phyloP scores from a whole-genome alignment of 1,284 basidiomycete genomes.

The Blastosporella zonata region DNA sequence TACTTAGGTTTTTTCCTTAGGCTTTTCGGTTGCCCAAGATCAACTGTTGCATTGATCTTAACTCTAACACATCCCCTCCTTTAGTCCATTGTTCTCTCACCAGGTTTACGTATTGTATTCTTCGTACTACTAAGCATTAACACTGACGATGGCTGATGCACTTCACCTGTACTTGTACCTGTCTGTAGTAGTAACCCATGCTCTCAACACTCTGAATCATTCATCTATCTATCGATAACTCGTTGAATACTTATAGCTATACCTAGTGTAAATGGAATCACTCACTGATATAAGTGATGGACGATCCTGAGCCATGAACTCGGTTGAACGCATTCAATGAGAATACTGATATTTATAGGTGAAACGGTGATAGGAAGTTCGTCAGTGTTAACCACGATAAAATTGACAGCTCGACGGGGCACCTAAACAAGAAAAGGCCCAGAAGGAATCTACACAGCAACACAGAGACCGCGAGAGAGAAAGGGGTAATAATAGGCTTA shows the following conservation, averaged over 20 bases:
- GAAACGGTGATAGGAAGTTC: neutral
- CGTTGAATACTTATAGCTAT: neutral
- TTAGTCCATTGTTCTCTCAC: neutral
- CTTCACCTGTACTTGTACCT: constrained; percentile 6
- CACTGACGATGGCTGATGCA: constrained; percentile 1
- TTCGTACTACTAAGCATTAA: neutral
- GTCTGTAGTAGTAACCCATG: constrained; percentile 1
- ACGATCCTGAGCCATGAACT: neutral
- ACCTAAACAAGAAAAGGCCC: constrained; percentile 2
- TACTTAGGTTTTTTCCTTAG: too few species aligned
- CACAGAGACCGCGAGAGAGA: constrained; percentile 1
- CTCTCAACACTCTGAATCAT: constrained; percentile 1
- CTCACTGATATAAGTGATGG: neutral
- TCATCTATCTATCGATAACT: neutral
- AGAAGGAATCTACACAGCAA: constrained; percentile 1
- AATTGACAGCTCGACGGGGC: constrained; percentile 3
- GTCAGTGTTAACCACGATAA: neutral
- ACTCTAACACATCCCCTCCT: neutral
- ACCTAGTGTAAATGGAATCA: neutral
- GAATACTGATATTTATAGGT: neutral
- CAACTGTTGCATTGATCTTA: neutral
- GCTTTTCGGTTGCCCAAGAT: neutral
- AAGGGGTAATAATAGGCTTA: neutral
- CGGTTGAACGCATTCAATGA: neutral
- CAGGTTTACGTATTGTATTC: neutral